A percentile compares a stretch with the other conserved stretches of the same genome.
Conservation (phyloP, 352 stramenopile species). For the Elongisporangium prolatum region DNA sequence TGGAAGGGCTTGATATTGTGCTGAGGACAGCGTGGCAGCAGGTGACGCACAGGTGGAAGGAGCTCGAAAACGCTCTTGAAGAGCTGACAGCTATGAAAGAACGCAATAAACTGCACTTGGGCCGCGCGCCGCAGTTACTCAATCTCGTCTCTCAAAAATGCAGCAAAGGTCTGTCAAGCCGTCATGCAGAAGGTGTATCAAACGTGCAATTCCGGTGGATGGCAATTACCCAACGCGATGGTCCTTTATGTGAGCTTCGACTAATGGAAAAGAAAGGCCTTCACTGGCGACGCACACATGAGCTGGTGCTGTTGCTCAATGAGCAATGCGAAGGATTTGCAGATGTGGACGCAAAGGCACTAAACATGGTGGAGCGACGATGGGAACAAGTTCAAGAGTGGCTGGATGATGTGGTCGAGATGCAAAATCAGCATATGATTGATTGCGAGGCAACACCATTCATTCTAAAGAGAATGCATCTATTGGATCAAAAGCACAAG, state of each 20-base stretch:
- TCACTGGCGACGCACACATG: constrained; percentile 70
- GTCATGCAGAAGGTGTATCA: constrained; percentile 52
- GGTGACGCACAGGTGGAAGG: constrained; percentile 51
- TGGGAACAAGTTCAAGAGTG: constrained; percentile 67
- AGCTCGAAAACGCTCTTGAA: constrained; percentile 38
- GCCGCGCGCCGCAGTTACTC: constrained; percentile 41
- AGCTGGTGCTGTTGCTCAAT: constrained; percentile 56
- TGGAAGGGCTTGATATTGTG: constrained; percentile 63
- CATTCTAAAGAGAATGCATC: constrained; percentile 63
- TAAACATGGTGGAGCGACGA: constrained; percentile 41
- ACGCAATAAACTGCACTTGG: constrained; percentile 56
- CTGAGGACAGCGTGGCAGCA: constrained; percentile 57
- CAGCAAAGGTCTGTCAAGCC: constrained; percentile 45
- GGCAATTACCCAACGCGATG: constrained; percentile 55
- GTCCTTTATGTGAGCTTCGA: constrained; percentile 54
- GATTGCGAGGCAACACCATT: constrained; percentile 63
- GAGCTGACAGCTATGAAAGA: constrained; percentile 57
- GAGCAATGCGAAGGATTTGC: constrained; percentile 73
- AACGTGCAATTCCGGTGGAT: constrained; percentile 75
- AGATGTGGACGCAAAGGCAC: constrained; percentile 39
- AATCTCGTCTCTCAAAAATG: constrained; percentile 44
- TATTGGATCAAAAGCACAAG: constrained; percentile 22
- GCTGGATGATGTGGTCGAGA: constrained; percentile 53
- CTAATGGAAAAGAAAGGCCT: constrained; percentile 63
- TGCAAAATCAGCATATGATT: constrained; percentile 59